Evolutionary conservation across 495 filamentous ascomycete genomes (phyloP), one percentile per base, ranked within the genome.

Genomic region (Clavariopsis aquatica): DNA sequence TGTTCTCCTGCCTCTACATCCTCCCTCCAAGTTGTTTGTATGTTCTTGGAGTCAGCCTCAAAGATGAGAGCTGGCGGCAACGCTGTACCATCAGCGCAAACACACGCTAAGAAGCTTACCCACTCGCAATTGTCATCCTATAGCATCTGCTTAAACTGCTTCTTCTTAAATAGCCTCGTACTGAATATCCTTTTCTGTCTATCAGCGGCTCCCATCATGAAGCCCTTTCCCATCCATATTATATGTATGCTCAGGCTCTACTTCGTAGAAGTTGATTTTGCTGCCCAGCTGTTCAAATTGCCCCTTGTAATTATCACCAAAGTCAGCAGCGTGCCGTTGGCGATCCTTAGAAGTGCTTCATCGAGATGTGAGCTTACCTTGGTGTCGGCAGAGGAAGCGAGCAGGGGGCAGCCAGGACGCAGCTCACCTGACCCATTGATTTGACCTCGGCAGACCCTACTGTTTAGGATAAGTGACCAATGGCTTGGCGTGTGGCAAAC

Each of bases 181-280:
- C 20, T 46, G 38, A 28, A 68, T 22, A 52, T 31, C 57, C 64
- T 19, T 28, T 49, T 52, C 29, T 53, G 49, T 36, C 3, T 20
- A 17, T 51, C 57, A 24, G 27, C 15, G 28, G 24, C n/a, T 23
- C 69, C 64, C 6, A 70, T 67, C 17, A 68, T 29, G 52, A 72
- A 72, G 68, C 69, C 49, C 69, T 52, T 72, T 72, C 55, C 70
- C 68, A 57, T 68, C 69, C 28, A 72, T 60, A 49, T 70, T 72
- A 47, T 70, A 70, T 20, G 52, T 64, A 34, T 69, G 61, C 29
- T 63, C 23, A 29, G 66, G 49, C 45, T 55, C n/a, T 36, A 68
- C 60, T 22, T 61, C 41, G 36, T 70, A 72, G 47, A 67, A 24
- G 7, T 69, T 36, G 12, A 69, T 65, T 49, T 65, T 69, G 17